Percentiles rank a stretch among this genome's conserved stretches.
Conservation (phyloP, 2,329 filamentous ascomycete species). For the Stenocarpella maydis region DNA sequence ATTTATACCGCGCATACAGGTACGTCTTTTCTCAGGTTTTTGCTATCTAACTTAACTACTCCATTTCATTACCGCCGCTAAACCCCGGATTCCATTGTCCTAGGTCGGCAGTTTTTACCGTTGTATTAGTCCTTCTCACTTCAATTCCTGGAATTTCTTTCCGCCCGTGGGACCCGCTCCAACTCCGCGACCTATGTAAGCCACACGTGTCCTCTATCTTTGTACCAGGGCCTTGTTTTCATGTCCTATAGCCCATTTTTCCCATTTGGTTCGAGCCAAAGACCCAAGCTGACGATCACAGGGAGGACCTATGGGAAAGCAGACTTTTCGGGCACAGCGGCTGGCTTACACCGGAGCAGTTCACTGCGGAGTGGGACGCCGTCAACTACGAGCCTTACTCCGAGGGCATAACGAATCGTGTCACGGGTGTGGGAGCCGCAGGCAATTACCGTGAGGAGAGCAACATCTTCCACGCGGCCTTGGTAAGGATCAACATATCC, state of each 20-base stretch:
- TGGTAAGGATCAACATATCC: neutral
- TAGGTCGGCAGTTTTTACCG: neutral
- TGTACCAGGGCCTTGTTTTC: too few species aligned
- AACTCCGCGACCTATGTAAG: too few species aligned
- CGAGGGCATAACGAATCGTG: slow-evolving; percentile 6
- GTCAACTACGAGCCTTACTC: slow-evolving; percentile 29
- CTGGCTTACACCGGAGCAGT: slow-evolving; percentile 15
- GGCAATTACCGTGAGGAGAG: neutral
- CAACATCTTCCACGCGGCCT: slow-evolving; percentile 2
- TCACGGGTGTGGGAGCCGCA: slow-evolving; percentile 3
- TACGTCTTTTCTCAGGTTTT: neutral
- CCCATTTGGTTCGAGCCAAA: too few species aligned
- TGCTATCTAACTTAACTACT: too few species aligned
- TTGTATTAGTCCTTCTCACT: too few species aligned
- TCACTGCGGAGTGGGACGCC: slow-evolving; percentile 18
- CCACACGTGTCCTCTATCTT: neutral
- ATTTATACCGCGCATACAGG: slow-evolving; percentile 4
- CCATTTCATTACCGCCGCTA: too few species aligned
- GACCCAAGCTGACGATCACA: neutral
- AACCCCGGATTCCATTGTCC: neutral
- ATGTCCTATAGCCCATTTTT: too few species aligned
- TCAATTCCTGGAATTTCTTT: too few species aligned
- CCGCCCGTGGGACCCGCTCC: too few species aligned
- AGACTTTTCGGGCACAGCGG: neutral
- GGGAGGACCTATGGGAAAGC: neutral